Evolutionary conservation across 1,139 yeast species (phyloP), one percentile per base, ranked within the genome.

Genomic region (Yamadazyma mexicana): DNA sequence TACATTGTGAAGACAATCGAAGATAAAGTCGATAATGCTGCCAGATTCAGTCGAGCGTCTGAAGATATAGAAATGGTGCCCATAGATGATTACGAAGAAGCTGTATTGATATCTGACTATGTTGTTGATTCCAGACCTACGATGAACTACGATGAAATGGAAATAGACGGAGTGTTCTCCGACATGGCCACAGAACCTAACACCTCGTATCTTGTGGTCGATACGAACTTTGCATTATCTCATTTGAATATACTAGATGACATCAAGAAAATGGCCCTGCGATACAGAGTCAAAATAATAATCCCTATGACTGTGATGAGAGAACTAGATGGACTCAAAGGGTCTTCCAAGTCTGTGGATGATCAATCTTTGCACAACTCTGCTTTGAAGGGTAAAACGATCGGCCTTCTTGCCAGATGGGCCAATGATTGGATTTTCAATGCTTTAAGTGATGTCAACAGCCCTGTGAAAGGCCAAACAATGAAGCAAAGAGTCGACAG

Each of bases 301-400:
- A 65, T 91, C 1, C 98, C 97, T 0, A 66, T 67, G 12, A 76
- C 81, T 1, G 94, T 85, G 2, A 65, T 87, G 28, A 71, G 68
- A 34, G 98, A 91, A 56, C 67, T 91, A 18, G 97, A 91, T 59
- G 92, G 91, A 0, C 66, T 89, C 42, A 89, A 89, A 55, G 63
- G 58, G 3, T 69, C 81, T 0, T 47, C 51, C 4, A 56, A 45
- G 36, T 39, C 40, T 31, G 40, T 31, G 1, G 39, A 47, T 4
- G 46, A 48, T 4, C 43, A 38, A 7, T 42, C 43, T 12, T n/a
- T n/a, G n/a, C 20, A 28, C 4, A 16, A 29, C 22, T 29, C 3
- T 24, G 15, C 30, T 7, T 26, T 47, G 20, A 42, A 55, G 16
- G 66, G 65, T 1, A 51, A 55, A 14, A 66, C 75, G 0, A 65